These are phyloP conservation scores for Tagetes erecta DNA, from an alignment of 129 eudicot genomes.

Conservation along the genomic window DNA sequence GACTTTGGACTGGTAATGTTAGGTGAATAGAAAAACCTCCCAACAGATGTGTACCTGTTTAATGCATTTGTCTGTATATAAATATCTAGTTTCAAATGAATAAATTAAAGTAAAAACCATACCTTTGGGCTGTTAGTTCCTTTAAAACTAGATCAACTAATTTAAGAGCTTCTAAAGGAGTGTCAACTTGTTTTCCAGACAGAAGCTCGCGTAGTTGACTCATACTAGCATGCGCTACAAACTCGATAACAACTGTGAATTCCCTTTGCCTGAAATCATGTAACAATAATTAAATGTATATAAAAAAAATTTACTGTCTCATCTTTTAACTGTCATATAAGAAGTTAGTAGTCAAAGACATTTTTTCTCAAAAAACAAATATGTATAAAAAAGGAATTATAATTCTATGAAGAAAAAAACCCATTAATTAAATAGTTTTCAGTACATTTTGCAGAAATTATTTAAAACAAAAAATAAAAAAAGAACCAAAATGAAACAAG, in stretches of 20 bases:
- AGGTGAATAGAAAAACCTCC: conserved; percentile 78
- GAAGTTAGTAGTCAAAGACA: conserved; percentile 7
- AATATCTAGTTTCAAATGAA: not conserved
- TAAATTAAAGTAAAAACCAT: not conserved
- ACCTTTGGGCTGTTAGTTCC: conserved; percentile 63
- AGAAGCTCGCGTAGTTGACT: conserved; percentile 47
- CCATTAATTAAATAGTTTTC: not conserved
- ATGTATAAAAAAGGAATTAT: not conserved
- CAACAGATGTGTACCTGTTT: conserved; percentile 66
- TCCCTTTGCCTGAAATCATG: conserved; percentile 46
- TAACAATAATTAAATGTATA: conserved; percentile 15
- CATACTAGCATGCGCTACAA: conserved; percentile 62
- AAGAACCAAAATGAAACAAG: conserved; percentile 18
- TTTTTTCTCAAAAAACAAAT: not conserved
- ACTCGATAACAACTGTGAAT: conserved; percentile 54
- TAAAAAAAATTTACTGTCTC: not conserved
- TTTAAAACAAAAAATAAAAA: not conserved
- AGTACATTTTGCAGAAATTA: conserved; percentile 14
- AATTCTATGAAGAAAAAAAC: not conserved
- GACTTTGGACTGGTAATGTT: conserved; percentile 53
- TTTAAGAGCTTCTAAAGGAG: conserved; percentile 54
- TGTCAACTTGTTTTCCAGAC: conserved; percentile 54
- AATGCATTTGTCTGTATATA: not conserved
- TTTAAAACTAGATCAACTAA: conserved; percentile 56
- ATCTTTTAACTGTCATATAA: conserved; percentile 2